These are phyloP conservation scores for Sicyos edulis DNA, from an alignment of 306 rosid genomes.

Conservation along the genomic window DNA sequence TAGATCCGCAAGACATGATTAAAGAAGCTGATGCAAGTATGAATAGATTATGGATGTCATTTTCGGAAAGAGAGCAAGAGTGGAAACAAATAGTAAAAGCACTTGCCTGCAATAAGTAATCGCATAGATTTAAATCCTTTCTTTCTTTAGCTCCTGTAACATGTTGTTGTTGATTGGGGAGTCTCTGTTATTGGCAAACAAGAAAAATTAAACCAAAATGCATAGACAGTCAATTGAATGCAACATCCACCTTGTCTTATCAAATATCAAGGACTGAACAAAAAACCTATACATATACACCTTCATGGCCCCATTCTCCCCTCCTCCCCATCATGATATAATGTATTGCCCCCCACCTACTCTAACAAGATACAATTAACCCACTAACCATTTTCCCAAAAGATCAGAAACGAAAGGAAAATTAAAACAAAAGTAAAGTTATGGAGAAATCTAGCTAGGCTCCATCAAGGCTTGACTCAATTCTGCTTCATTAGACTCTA, in stretches of 20 bases:
- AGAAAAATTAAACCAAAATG: constrained; percentile 20
- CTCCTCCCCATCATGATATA: constrained; percentile 17
- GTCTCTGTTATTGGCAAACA: constrained; percentile 17
- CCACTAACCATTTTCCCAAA: constrained; percentile 21
- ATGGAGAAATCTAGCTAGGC: constrained; percentile 21
- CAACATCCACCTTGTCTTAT: constrained; percentile 26
- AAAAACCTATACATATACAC: constrained; percentile 25
- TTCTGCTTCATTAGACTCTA: constrained; percentile 55
- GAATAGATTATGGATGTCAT: not conserved
- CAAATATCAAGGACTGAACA: constrained; percentile 22
- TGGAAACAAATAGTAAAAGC: constrained; percentile 20
- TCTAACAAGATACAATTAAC: constrained; percentile 22
- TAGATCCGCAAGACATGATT: constrained; percentile 11
- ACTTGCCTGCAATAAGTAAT: constrained; percentile 19
- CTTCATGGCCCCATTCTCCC: not conserved
- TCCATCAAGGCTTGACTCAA: constrained; percentile 21
- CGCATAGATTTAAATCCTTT: constrained; percentile 11
- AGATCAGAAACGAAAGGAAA: constrained; percentile 12
- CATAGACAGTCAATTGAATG: constrained; percentile 21
- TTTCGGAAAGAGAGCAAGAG: constrained; percentile 16
- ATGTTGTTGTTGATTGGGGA: constrained; percentile 17
- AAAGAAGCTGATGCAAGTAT: constrained; percentile 6
- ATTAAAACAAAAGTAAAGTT: constrained; percentile 21
- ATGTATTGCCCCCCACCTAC: constrained; percentile 26
- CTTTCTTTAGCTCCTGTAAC: constrained; percentile 7